A percentile compares a stretch with the other conserved stretches of the same genome.
Conservation (phyloP, 1,139 yeast species). For the Geotrichum phurueaensis region DNA sequence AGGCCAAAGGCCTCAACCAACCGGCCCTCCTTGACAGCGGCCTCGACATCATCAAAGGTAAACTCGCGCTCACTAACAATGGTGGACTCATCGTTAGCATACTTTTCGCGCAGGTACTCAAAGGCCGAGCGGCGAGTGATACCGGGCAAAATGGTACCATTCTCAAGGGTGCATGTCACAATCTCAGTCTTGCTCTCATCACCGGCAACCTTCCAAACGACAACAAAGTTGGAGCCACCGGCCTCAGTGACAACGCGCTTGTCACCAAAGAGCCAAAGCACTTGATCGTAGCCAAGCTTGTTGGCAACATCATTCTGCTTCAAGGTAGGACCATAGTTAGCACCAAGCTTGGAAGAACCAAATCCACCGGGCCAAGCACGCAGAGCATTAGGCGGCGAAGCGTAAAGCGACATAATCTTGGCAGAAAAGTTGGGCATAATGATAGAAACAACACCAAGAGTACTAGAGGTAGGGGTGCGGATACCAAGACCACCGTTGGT, state of each 20-base stretch:
- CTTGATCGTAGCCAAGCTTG: conserved; percentile 40
- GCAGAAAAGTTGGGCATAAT: conserved; percentile 32
- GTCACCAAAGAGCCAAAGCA: conserved; percentile 43
- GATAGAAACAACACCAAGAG: conserved; percentile 38
- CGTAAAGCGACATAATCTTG: conserved; percentile 38
- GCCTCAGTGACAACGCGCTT: conserved; percentile 42
- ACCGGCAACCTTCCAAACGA: conserved; percentile 33
- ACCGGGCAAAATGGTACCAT: conserved; percentile 42
- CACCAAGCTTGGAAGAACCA: conserved; percentile 43
- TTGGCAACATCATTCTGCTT: conserved; percentile 38
- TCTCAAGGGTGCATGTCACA: conserved; percentile 40
- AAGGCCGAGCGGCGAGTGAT: conserved; percentile 42
- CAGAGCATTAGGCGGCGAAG: conserved; percentile 36
- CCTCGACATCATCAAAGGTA: conserved; percentile 38
- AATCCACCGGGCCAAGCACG: conserved; percentile 48
- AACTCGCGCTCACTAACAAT: conserved; percentile 37
- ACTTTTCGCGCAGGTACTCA: conserved; percentile 32
- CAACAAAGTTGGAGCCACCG: conserved; percentile 43
- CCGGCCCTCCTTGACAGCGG: conserved; percentile 37
- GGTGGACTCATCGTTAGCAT: conserved; percentile 26
- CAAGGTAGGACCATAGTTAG: conserved; percentile 44
- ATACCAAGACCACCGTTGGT: conserved; percentile 39
- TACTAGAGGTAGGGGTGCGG: conserved; percentile 37
- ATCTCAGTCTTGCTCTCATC: conserved; percentile 38
- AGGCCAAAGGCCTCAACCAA: conserved; percentile 42